Conservation (phyloP, 768 basidiomycete species). For the Roridomyces roridus region DNA sequence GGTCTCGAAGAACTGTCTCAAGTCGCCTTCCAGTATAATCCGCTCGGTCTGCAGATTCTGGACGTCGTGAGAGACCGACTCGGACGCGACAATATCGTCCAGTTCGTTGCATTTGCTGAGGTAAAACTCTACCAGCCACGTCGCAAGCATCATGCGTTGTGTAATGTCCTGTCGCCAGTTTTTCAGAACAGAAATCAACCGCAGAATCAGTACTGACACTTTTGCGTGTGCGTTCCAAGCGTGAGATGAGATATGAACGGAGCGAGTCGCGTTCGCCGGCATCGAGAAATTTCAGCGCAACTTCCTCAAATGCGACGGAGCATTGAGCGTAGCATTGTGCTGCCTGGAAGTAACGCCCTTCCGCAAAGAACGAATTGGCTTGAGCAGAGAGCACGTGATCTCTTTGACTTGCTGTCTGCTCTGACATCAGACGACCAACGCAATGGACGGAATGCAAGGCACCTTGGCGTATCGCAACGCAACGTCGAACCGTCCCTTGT, state of each 20-base stretch:
- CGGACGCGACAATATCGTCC: slow-evolving; percentile 92
- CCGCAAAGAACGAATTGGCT: slow-evolving; percentile 79
- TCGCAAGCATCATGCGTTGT: slow-evolving; percentile 96
- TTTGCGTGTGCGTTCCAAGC: slow-evolving; percentile 85
- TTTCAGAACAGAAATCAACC: background rate
- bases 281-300: slow-evolving; percentile 89
- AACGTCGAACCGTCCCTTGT: slow-evolving; percentile 76
- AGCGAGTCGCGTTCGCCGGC: slow-evolving; percentile 89
- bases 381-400: slow-evolving; percentile 85
- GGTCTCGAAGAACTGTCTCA: slow-evolving; percentile 90
- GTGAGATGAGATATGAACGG: slow-evolving; percentile 86
- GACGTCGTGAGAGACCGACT: slow-evolving; percentile 79
- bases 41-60: slow-evolving; percentile 86
- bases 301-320: slow-evolving; percentile 89
- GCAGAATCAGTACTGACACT: slow-evolving; percentile 54
- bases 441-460: background rate
- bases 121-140: slow-evolving; percentile 98
- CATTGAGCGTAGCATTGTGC: slow-evolving; percentile 93
- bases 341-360: slow-evolving; percentile 86
- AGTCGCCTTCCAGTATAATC: slow-evolving; percentile 87
- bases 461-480: slow-evolving; percentile 88
- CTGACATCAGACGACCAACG: slow-evolving; percentile 1
- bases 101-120: slow-evolving; percentile 96
- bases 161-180: slow-evolving; percentile 71
- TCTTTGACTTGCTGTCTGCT: slow-evolving; percentile 86